These are phyloP conservation scores for Candida alai DNA, from an alignment of 805 yeast species.

Conservation along the genomic window DNA sequence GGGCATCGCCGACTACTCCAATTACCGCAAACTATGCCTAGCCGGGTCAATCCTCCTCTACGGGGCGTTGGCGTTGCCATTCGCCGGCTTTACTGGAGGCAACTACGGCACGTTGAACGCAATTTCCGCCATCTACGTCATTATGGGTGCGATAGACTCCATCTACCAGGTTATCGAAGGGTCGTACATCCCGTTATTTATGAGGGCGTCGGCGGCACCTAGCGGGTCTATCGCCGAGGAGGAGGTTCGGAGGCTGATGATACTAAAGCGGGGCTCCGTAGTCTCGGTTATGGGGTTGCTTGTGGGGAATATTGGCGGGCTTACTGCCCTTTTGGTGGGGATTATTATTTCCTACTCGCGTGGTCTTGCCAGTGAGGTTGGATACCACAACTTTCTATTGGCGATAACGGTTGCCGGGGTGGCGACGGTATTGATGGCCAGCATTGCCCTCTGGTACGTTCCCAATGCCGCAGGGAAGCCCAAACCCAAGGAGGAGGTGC, in stretches of 20 bases:
- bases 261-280: constrained; percentile 27
- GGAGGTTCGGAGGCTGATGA: constrained; percentile 17
- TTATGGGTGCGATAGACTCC: constrained; percentile 24
- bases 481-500: constrained; percentile 20
- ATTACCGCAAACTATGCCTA: constrained; percentile 31
- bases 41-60: constrained; percentile 26
- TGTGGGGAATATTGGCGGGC: constrained; percentile 34
- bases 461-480: constrained; percentile 27
- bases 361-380: constrained; percentile 20
- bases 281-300: constrained; percentile 37
- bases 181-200: constrained; percentile 37
- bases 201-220: constrained; percentile 25
- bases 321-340: constrained; percentile 34
- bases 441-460: constrained; percentile 22
- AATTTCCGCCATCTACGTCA: constrained; percentile 27
- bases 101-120: constrained; percentile 18
- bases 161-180: constrained; percentile 36
- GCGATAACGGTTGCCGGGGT: constrained; percentile 39
- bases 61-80: constrained; percentile 35
- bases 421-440: constrained; percentile 24
- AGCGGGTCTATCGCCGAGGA: constrained; percentile 18
- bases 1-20: constrained; percentile 40
- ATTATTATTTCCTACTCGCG: constrained; percentile 30
- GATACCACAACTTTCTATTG: constrained; percentile 30
- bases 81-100: constrained; percentile 23